These are phyloP conservation scores for Sequoiadendron giganteum DNA, from an alignment of 75 land plant species.

Conservation along the genomic window DNA sequence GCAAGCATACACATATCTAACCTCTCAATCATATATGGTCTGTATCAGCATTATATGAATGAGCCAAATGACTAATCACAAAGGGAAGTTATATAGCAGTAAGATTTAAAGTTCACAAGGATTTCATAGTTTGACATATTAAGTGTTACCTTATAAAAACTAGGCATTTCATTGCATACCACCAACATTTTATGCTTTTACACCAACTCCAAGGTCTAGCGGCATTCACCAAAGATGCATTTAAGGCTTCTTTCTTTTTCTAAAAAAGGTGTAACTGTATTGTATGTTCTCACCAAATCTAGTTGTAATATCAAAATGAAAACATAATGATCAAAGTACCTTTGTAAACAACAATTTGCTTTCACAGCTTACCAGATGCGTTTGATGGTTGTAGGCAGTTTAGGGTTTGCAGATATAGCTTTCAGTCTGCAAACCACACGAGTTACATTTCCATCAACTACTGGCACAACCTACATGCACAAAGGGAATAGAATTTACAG, in stretches of 20 bases:
- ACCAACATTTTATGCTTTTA: background rate
- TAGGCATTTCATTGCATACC: background rate
- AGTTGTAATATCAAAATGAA: background rate
- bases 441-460: conserved; percentile 96
- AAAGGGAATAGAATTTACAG: background rate
- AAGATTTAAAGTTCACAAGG: background rate
- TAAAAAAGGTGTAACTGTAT: background rate
- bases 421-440: conserved; percentile 83
- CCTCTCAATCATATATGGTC: background rate
- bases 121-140: background rate
- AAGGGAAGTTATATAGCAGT: background rate
- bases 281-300: background rate
- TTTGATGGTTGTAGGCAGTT: conserved; percentile 49
- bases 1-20: background rate
- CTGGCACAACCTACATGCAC: conserved; percentile 76
- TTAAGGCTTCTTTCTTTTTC: background rate
- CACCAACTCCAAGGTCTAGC: background rate
- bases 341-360: background rate
- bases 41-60: background rate
- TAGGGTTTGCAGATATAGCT: conserved; percentile 81
- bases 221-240: background rate
- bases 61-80: background rate
- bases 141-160: background rate
- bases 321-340: background rate
- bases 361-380: conserved; percentile 55